Conservation (phyloP, 225 moss, liverwort and hornwort genomes). For the Pseudisothecium myosuroides region DNA sequence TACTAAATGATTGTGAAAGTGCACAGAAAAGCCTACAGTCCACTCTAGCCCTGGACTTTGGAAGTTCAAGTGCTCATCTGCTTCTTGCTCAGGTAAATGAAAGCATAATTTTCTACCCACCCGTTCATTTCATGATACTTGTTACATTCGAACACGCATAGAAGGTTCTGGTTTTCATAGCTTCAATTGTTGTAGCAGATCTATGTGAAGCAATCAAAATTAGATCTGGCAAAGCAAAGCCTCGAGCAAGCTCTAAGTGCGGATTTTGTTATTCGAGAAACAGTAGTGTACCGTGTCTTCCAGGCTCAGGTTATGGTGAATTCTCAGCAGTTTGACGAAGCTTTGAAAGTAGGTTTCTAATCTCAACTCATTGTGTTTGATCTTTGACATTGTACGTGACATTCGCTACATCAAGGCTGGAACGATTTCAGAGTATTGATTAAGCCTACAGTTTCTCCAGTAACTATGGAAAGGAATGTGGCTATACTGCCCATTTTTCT, state of each 20-base stretch:
- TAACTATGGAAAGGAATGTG: neutral
- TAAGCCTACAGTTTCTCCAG: neutral
- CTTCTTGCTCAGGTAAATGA: slow-evolving; percentile 53
- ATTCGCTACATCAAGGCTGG: neutral
- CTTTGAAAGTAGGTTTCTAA: slow-evolving; percentile 36
- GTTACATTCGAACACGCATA: neutral
- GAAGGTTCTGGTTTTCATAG: neutral
- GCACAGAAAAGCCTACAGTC: slow-evolving; percentile 36
- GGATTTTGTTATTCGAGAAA: slow-evolving; percentile 51
- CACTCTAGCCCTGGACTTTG: slow-evolving; percentile 35
- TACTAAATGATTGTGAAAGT: slow-evolving; percentile 30
- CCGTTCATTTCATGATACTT: neutral
- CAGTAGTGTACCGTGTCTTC: slow-evolving; percentile 48
- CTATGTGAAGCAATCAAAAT: slow-evolving; percentile 42
- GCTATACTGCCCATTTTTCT: neutral
- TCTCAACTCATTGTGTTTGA: neutral
- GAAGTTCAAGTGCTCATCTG: slow-evolving; percentile 44
- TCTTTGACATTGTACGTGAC: neutral
- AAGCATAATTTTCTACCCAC: neutral
- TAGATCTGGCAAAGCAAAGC: slow-evolving; percentile 61
- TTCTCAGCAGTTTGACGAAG: slow-evolving; percentile 41
- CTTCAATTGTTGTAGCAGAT: slow-evolving; percentile 25
- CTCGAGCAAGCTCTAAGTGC: slow-evolving; percentile 73
- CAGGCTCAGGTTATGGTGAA: slow-evolving; percentile 56
- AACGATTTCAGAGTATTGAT: neutral